These are phyloP conservation scores for Aegilops longissima DNA, from an alignment of 176 grass and related monocot species.

Conservation along the genomic window DNA sequence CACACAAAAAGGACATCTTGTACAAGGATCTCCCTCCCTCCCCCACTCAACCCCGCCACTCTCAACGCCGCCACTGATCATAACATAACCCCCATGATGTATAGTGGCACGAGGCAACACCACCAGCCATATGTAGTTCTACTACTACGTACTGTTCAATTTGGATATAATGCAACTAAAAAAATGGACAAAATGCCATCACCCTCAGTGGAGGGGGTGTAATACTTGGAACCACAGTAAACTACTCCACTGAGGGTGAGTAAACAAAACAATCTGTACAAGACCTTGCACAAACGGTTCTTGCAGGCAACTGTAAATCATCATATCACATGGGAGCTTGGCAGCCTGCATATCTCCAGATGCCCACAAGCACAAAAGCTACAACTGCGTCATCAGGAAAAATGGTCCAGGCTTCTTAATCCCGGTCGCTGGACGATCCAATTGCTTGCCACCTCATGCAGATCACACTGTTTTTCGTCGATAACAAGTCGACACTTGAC, in stretches of 20 bases:
- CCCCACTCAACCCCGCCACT: too few species aligned
- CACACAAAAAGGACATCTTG: too few species aligned
- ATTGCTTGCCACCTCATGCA: background rate
- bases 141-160: background rate
- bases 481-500: background rate
- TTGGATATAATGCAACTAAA: background rate
- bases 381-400: background rate
- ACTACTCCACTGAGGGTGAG: background rate
- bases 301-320: background rate
- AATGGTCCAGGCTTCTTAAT: background rate
- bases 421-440: background rate
- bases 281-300: background rate
- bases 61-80: too few species aligned
- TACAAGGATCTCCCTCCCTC: too few species aligned
- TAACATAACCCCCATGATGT: too few species aligned
- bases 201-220: background rate
- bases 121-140: background rate
- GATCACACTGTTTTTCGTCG: background rate
- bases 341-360: background rate
- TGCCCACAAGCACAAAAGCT: background rate
- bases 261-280: background rate
- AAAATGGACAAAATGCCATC: background rate
- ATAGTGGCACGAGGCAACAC: too few species aligned
- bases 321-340: background rate
- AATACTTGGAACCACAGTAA: background rate